Base-by-base conservation (phyloP, 108 stramenopile genomes). In the Conticribra guillardii region DNA sequence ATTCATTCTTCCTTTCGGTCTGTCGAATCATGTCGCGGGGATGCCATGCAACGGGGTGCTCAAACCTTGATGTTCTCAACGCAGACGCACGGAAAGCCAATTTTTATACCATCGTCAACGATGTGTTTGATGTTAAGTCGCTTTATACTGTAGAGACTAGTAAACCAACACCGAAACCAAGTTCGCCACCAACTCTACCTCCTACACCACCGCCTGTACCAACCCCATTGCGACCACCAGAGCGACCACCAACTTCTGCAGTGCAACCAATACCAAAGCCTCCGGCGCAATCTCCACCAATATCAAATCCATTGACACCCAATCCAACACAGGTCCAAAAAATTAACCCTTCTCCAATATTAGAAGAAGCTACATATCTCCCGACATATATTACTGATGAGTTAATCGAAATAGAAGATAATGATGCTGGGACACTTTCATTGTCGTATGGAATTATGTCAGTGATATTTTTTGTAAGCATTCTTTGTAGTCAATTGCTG, bases 71-170 rank as follows among this genome's bases (percentile, higher is more conserved):
- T 44, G 66, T 67, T 14, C 60, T 50, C 0, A 61, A 66, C 48
- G 52, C 52, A 26, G 44, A 75, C 29, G 34, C 61, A 24, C 46
- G 65, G 29, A 75, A 33, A 23, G 51, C 19, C 18, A 67, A 75
- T 44, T 75, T 75, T 60, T 75, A 55, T 28, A 61, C 54, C 29
- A 75, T 75, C 37, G 53, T 75, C 22, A 67, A 74, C 31, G 66
- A 75, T 31, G 59, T 75, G 4, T 75, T 75, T 34, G 37, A 71
- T 34, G 50, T 53, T 23, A 51, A 65, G 31, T 11, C 26, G 27
- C 50, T 65, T 19, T 5, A 9, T 5, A 9, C 37, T 5, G 11
- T 9, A 11, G 37, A 41, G 37, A 47, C 60, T 14, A 17, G 22
- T 16, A 59, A 59, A 34, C 57, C 57, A 37, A 34, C 57, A 9